Conservation (phyloP, 352 stramenopile species). For the Phytopythium cucurbitacearum region DNA sequence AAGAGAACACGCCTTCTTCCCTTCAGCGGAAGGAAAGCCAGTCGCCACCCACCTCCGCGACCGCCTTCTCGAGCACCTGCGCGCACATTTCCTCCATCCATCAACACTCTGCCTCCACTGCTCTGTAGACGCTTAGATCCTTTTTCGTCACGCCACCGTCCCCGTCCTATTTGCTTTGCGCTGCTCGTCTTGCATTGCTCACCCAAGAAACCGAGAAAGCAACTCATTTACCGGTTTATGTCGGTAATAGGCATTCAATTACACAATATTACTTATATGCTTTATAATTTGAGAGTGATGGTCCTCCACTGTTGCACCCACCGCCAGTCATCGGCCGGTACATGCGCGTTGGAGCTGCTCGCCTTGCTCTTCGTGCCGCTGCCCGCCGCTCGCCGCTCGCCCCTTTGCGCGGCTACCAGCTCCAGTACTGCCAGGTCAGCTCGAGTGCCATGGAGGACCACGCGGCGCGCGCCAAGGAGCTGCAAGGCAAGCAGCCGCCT, state of each 20-base stretch:
- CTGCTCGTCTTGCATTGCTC: background rate
- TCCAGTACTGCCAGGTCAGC: constrained; percentile 22
- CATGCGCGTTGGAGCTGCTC: constrained; percentile 15
- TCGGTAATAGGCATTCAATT: too few species aligned
- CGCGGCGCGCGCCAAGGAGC: constrained; percentile 47
- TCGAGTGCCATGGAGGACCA: constrained; percentile 30
- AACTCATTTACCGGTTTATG: too few species aligned
- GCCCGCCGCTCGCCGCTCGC: background rate
- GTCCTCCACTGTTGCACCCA: constrained; percentile 4
- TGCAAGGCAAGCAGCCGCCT: constrained; percentile 58
- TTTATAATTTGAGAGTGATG: too few species aligned
- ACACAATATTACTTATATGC: too few species aligned
- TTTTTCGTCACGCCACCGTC: background rate
- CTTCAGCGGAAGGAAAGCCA: too few species aligned
- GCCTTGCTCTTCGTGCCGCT: constrained; percentile 1
- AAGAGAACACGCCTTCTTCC: too few species aligned
- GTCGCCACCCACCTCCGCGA: background rate
- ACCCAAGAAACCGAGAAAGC: too few species aligned
- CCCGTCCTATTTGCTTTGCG: too few species aligned
- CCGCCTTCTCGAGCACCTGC: background rate
- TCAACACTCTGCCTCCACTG: background rate
- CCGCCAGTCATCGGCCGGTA: constrained; percentile 9
- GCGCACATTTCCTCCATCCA: constrained; percentile 2
- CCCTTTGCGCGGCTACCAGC: background rate
- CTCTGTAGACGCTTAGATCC: background rate